Percentiles rank a stretch among this genome's conserved stretches.
Conservation (phyloP, 371 early-diverging fungal genomes). For the Phascolomyces articulosus region DNA sequence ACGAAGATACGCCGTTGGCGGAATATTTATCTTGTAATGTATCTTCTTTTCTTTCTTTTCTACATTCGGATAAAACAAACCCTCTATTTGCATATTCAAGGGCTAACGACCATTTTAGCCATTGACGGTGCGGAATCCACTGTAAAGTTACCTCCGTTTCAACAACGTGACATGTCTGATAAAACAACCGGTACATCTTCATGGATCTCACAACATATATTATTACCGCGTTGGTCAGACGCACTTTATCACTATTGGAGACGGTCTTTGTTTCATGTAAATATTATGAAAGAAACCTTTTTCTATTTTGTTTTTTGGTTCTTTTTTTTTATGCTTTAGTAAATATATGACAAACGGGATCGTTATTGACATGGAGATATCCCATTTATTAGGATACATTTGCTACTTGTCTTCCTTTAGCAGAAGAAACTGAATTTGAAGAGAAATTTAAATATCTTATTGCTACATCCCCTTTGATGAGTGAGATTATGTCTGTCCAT, state of each 20-base stretch:
- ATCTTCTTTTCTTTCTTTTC: neutral
- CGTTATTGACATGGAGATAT: no score
- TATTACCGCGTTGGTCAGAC: conserved; percentile 14
- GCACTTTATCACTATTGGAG: conserved; percentile 36
- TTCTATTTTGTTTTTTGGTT: neutral
- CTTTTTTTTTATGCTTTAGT: neutral
- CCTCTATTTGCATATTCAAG: neutral
- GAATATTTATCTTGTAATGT: conserved; percentile 64
- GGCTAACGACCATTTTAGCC: conserved; percentile 22
- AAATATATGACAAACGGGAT: no score
- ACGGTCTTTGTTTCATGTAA: conserved; percentile 43
- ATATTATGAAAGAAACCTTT: no score
- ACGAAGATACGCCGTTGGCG: conserved; percentile 76
- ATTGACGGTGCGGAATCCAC: conserved; percentile 46
- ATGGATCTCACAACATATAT: conserved; percentile 4
- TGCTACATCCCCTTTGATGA: conserved; percentile 65
- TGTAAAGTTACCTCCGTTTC: conserved; percentile 33
- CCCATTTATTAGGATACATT: conserved; percentile 47
- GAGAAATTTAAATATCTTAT: conserved; percentile 70
- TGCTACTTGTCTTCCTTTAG: conserved; percentile 41
- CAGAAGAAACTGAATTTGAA: conserved; percentile 65
- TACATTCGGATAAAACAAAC: no score
- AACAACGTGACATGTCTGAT: conserved; percentile 1
- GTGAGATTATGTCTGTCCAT: conserved; percentile 50
- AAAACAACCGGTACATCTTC: conserved; percentile 9